These are phyloP conservation scores for Datisca glomerata DNA, from an alignment of 306 rosid species.

Conservation along the genomic window DNA sequence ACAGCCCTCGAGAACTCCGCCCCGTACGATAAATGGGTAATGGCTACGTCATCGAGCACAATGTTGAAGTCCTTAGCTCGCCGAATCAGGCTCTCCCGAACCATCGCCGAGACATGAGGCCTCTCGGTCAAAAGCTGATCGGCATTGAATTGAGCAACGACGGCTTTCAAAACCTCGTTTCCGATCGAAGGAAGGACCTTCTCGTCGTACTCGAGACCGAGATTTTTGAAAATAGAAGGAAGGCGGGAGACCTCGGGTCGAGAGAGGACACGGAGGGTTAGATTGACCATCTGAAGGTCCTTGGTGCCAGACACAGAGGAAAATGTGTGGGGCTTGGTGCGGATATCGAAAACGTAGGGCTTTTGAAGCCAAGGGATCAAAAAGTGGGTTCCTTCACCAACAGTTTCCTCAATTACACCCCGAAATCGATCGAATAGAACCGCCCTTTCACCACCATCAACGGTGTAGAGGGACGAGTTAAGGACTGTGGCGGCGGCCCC, in stretches of 20 bases:
- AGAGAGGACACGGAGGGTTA: slow-evolving; percentile 71
- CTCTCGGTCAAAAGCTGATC: slow-evolving; percentile 90
- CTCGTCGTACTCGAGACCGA: slow-evolving; percentile 93
- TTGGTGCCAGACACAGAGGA: slow-evolving; percentile 83
- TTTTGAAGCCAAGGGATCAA: slow-evolving; percentile 93
- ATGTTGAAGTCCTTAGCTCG: slow-evolving; percentile 86
- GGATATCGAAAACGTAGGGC: slow-evolving; percentile 82
- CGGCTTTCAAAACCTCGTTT: slow-evolving; percentile 79
- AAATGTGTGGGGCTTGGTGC: slow-evolving; percentile 82
- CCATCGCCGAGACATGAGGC: slow-evolving; percentile 76
- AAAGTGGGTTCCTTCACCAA: slow-evolving; percentile 76
- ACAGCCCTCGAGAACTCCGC: slow-evolving; percentile 72
- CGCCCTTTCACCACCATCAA: slow-evolving; percentile 93
- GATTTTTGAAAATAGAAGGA: slow-evolving; percentile 61
- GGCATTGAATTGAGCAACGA: slow-evolving; percentile 86
- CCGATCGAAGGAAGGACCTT: slow-evolving; percentile 90
- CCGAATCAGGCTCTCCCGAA: slow-evolving; percentile 55
- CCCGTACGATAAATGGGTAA: slow-evolving; percentile 73
- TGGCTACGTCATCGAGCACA: slow-evolving; percentile 75
- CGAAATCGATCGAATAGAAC: slow-evolving; percentile 90
- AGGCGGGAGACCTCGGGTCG: slow-evolving; percentile 65
- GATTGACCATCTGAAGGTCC: slow-evolving; percentile 90
- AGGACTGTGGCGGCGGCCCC: slow-evolving; percentile 43
- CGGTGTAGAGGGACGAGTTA: slow-evolving; percentile 69
- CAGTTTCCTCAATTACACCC: slow-evolving; percentile 53